These are phyloP conservation scores for Endoconidiophora laricicola DNA, from an alignment of 2,329 filamentous ascomycete genomes.

Conservation along the genomic window DNA sequence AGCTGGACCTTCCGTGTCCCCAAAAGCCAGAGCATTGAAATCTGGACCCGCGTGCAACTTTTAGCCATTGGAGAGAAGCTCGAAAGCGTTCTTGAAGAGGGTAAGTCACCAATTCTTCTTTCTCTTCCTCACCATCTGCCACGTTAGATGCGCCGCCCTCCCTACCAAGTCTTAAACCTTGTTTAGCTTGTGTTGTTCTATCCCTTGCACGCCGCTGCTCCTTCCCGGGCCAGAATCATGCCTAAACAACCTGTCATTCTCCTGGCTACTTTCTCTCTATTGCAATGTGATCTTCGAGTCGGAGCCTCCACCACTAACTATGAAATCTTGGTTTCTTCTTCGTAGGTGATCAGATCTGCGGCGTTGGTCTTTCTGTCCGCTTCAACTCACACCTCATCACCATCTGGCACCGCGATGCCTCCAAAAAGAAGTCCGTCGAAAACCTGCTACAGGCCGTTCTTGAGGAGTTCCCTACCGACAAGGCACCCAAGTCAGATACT, in stretches of 20 bases:
- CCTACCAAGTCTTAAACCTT: neutral
- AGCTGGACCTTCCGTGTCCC: slow-evolving; percentile 86
- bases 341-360: slow-evolving; percentile 71
- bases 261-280: neutral
- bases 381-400: slow-evolving; percentile 81
- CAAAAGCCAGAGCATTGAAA: slow-evolving; percentile 54
- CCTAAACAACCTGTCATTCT: neutral
- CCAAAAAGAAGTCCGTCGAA: slow-evolving; percentile 63
- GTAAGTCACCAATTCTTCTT: slow-evolving; percentile 28
- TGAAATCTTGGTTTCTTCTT: neutral
- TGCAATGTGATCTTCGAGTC: too few relatives aligned
- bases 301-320: slow-evolving; percentile 28
- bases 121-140: neutral
- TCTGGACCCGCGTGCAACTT: slow-evolving; percentile 69
- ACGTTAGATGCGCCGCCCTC: neutral
- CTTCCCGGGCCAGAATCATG: neutral
- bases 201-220: too few relatives aligned
- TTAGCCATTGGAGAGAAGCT: slow-evolving; percentile 71
- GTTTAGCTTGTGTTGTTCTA: too few relatives aligned
- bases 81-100: slow-evolving; percentile 53
- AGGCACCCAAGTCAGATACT: slow-evolving; percentile 52
- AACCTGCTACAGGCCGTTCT: slow-evolving; percentile 57
- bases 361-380: slow-evolving; percentile 70
- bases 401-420: slow-evolving; percentile 83
- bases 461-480: slow-evolving; percentile 52